A percentile compares a stretch with the other conserved stretches of the same genome.
phyloP scores from a whole-genome alignment of 805 yeast species.

The Lipomyces yamanashiensis region DNA sequence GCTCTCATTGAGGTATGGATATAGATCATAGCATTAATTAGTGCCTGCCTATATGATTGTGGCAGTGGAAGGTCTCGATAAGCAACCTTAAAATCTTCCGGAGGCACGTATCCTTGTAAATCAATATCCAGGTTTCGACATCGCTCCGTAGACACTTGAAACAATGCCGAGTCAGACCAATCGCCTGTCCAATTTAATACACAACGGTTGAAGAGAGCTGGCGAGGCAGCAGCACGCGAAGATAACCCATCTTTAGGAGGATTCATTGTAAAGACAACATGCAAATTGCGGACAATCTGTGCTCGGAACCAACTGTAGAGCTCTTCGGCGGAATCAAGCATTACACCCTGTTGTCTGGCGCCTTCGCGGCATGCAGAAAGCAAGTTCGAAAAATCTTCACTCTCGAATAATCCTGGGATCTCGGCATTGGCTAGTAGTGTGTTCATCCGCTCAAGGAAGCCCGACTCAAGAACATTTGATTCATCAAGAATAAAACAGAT shows the following conservation, averaged over 20 bases:
- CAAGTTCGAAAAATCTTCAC: conserved; percentile 63
- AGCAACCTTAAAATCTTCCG: conserved; percentile 40
- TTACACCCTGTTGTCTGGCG: conserved; percentile 61
- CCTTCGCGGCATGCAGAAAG: conserved; percentile 61
- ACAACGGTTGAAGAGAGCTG: conserved; percentile 89
- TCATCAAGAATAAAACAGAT: conserved; percentile 81
- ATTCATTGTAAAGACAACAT: conserved; percentile 78
- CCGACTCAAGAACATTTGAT: conserved; percentile 70
- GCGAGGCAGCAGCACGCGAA: conserved; percentile 67
- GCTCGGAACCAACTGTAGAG: conserved; percentile 72
- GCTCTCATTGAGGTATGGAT: conserved; percentile 50
- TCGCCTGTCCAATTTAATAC: conserved; percentile 87
- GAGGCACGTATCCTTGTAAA: conserved; percentile 49
- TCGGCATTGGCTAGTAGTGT: conserved; percentile 92
- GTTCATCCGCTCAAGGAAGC: conserved; percentile 89
- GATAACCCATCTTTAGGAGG: conserved; percentile 51
- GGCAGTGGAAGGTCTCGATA: conserved; percentile 27
- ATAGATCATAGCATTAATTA: conserved; percentile 53
- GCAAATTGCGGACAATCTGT: conserved; percentile 72
- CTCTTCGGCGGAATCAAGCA: conserved; percentile 71
- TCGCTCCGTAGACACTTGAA: conserved; percentile 54
- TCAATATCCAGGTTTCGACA: conserved; percentile 60
- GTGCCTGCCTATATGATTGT: conserved; percentile 50
- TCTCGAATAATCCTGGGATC: conserved; percentile 84
- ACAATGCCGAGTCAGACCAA: conserved; percentile 63